Evolutionary conservation across 1,139 yeast genomes (phyloP).

Genomic region (Kodamaea sp.): DNA sequence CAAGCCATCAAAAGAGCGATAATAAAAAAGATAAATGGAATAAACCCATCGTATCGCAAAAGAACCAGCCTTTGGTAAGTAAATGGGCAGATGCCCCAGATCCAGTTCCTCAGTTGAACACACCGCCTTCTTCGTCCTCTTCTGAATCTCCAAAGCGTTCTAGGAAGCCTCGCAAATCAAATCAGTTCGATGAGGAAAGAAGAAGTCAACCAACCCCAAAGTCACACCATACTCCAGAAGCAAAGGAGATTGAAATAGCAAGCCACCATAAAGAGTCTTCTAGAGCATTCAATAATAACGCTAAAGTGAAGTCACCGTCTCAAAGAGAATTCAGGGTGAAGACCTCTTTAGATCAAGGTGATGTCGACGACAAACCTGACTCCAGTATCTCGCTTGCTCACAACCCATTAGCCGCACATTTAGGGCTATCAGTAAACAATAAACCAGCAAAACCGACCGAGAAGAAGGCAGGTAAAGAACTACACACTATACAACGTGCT

Average conservation of each 20-base stretch:
- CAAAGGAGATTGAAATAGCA: background rate
- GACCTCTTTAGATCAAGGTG: too few species aligned
- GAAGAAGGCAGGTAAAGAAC: background rate
- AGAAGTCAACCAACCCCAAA: background rate
- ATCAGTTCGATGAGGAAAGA: background rate
- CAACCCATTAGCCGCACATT: background rate
- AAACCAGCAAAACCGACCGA: conserved; percentile 4
- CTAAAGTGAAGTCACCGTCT: too few species aligned
- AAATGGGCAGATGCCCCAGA: conserved; percentile 27
- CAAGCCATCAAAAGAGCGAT: background rate
- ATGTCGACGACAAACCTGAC: too few species aligned
- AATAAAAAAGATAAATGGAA: conserved; percentile 10
- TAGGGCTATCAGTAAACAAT: background rate
- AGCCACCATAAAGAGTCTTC: too few species aligned
- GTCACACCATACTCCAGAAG: conserved; percentile 2
- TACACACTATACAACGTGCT: too few species aligned
- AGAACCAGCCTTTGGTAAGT: conserved; percentile 21
- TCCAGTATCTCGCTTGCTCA: too few species aligned
- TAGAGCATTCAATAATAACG: too few species aligned
- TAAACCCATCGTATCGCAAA: conserved; percentile 12
- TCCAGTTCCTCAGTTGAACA: background rate
- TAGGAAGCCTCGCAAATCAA: too few species aligned
- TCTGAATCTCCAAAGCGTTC: too few species aligned
- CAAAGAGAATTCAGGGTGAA: too few species aligned
- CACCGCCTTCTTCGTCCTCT: too few species aligned